A percentile compares a stretch with the other conserved stretches of the same genome.
These are phyloP conservation scores for Chamaenerion angustifolium DNA, from an alignment of 345 rosid species.

Conservation along the genomic window DNA sequence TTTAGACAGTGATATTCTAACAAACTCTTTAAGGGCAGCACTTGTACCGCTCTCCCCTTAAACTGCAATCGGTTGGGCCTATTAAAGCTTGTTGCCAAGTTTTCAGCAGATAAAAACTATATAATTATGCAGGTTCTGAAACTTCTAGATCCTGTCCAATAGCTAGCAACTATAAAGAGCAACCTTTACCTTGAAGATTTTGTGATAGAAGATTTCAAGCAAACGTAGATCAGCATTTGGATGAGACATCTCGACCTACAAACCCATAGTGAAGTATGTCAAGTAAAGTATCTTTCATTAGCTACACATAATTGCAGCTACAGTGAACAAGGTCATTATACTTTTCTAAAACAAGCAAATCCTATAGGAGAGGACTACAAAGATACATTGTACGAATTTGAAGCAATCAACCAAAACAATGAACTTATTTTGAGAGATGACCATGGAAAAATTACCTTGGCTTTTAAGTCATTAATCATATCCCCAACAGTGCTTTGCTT, in stretches of 20 bases:
- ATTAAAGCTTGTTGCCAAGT: too few species aligned
- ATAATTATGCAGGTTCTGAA: too few species aligned
- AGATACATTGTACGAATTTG: background rate
- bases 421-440: background rate
- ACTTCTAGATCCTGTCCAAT: background rate
- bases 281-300: background rate
- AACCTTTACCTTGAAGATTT: slow-evolving; percentile 67
- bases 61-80: too few species aligned
- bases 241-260: slow-evolving; percentile 78
- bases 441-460: slow-evolving; percentile 23
- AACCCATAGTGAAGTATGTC: background rate
- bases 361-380: too few species aligned
- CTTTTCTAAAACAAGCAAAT: too few species aligned
- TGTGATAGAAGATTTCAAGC: slow-evolving; percentile 92
- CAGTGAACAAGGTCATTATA: too few species aligned
- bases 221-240: slow-evolving; percentile 82
- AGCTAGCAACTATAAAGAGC: background rate
- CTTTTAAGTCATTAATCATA: slow-evolving; percentile 52
- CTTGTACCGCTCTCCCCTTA: too few species aligned
- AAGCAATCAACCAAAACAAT: background rate
- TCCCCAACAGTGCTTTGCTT: slow-evolving; percentile 59
- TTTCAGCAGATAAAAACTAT: too few species aligned
- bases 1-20: too few species aligned
- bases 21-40: too few species aligned
- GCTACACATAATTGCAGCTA: background rate